Percentiles rank a stretch among this genome's conserved stretches.
These are phyloP conservation scores for Plasmodium gallinaceum DNA, from an alignment of 169 alveolate genomes.

Conservation along the genomic window DNA sequence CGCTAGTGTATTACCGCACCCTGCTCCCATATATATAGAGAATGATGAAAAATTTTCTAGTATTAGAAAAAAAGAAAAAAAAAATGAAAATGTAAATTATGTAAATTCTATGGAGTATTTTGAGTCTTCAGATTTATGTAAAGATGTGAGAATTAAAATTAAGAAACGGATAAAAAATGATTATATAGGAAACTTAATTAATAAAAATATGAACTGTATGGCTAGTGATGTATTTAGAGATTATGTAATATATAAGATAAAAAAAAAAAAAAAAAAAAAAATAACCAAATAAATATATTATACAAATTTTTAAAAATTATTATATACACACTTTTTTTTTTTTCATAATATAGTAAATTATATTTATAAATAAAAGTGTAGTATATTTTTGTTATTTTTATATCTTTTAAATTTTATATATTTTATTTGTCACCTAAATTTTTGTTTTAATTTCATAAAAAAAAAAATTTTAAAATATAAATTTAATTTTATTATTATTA, in stretches of 20 bases:
- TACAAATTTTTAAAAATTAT: background rate
- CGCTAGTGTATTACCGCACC: conserved; percentile 69
- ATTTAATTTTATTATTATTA: background rate
- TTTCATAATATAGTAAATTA: background rate
- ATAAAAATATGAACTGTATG: conserved; percentile 64
- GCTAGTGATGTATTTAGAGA: conserved; percentile 70
- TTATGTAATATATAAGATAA: conserved; percentile 10
- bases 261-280: background rate
- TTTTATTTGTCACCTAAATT: background rate
- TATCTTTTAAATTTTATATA: background rate
- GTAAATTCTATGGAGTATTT: conserved; percentile 58
- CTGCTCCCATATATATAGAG: conserved; percentile 47
- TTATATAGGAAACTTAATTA: conserved; percentile 44
- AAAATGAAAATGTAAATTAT: conserved; percentile 10
- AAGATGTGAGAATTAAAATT: conserved; percentile 49
- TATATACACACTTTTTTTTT: too few relatives aligned
- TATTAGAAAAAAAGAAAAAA: conserved; percentile 48
- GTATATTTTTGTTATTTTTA: background rate
- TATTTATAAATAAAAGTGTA: background rate
- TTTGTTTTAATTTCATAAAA: too few relatives aligned
- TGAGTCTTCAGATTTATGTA: conserved; percentile 57
- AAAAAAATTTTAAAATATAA: too few relatives aligned
- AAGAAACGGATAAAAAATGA: conserved; percentile 51
- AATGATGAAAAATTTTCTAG: conserved; percentile 27
- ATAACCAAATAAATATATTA: background rate